Base-by-base conservation (phyloP, 2,329 filamentous ascomycete genomes). In the Xylariaceae sp. region DNA sequence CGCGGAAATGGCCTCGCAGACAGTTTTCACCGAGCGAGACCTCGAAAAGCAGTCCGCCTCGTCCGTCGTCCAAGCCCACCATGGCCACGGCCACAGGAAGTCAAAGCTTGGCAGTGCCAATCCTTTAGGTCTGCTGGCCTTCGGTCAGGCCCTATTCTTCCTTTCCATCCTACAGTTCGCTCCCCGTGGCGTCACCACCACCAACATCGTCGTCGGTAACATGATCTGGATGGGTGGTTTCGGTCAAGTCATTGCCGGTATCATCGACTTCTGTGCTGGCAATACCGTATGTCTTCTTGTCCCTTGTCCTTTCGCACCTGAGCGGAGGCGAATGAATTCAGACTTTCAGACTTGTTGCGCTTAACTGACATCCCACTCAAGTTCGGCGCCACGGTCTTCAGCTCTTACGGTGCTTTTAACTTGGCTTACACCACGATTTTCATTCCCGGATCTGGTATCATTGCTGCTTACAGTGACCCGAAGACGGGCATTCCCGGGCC, bases 381-480 rank as follows among this genome's bases (percentile, higher is more conserved):
- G 64, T 70, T 72, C 51, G 68, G 70, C 53, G 70, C 70, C 39
- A 72, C 71, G 31, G 66, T 73, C 37, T 72, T 72, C 60, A 62
- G 68, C 29, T 66, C 71, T 19, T 73, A 73, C 53, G 71, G 63
- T 39, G 71, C 70, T 31, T 73, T 73, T 62, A 73, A 73, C 59
- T 60, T 72, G 19, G 67, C 68, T 6, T 73, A 72, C 52, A 70
- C 70, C 6, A 64, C 71, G 59, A 73, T 72, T 47, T 72, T 69
- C 57, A 59, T 73, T 32, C 71, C 71, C 5, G 70, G 69, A 3
- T 64, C 66, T 8, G 71, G 71, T 11, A 71, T 73, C 40, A 45
- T 73, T 4, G 62, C 65, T 7, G 64, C 71, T n/a, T 73, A 73
- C 60, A 68, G 66, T 19, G 65, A 70, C 46, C 32, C 62, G n/a